A percentile compares a stretch with the other conserved stretches of the same genome.
Conservation (phyloP, 2,329 filamentous ascomycete species). For the Fulvia fulva region DNA sequence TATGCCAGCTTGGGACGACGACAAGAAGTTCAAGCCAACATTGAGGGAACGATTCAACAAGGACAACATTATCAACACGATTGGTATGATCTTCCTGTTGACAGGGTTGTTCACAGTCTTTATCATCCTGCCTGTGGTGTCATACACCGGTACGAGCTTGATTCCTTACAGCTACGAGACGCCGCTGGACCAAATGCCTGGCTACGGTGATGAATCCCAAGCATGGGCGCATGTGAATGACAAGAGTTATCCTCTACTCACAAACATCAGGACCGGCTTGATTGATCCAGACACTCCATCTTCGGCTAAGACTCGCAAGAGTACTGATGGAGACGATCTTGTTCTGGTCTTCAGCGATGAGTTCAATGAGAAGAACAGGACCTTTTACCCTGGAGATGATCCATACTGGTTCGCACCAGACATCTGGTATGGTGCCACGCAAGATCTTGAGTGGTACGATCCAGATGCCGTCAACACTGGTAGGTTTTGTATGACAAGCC, state of each 20-base stretch:
- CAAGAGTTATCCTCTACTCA: slow-evolving; percentile 44
- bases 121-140: slow-evolving; percentile 49
- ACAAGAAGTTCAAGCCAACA: slow-evolving; percentile 41
- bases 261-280: slow-evolving; percentile 50
- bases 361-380: slow-evolving; percentile 63
- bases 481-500: slow-evolving; percentile 5
- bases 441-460: slow-evolving; percentile 57
- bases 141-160: slow-evolving; percentile 39
- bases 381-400: slow-evolving; percentile 68
- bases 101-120: slow-evolving; percentile 49
- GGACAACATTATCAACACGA: slow-evolving; percentile 41
- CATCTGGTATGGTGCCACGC: slow-evolving; percentile 67
- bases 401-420: slow-evolving; percentile 65
- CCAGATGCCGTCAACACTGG: slow-evolving; percentile 50
- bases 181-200: slow-evolving; percentile 39
- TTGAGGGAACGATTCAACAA: slow-evolving; percentile 45
- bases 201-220: slow-evolving; percentile 24
- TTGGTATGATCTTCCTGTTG: slow-evolving; percentile 45
- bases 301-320: slow-evolving; percentile 53
- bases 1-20: slow-evolving; percentile 50
- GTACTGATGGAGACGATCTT: slow-evolving; percentile 57
- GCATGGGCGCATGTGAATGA: slow-evolving; percentile 49
- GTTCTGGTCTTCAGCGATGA: slow-evolving; percentile 67
- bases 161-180: slow-evolving; percentile 39
- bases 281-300: slow-evolving; percentile 66